These are phyloP conservation scores for Harringtonia aguacate DNA, from an alignment of 2,329 filamentous ascomycete species.

Conservation along the genomic window DNA sequence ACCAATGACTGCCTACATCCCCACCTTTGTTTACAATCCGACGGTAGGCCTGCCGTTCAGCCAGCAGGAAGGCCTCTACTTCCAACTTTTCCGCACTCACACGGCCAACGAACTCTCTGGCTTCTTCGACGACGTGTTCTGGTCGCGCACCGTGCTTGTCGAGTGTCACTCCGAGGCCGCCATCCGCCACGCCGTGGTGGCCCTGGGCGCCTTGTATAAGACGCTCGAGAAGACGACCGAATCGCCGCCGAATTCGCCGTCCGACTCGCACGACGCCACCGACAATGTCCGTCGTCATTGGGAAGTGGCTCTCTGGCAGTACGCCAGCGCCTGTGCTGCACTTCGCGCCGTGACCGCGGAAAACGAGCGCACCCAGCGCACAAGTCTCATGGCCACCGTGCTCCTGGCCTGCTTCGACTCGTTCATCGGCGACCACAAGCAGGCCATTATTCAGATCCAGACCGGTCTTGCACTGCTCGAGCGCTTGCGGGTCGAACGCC, in stretches of 20 bases:
- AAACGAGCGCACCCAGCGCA: conserved; percentile 28
- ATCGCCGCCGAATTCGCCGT: conserved; percentile 36
- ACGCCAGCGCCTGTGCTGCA: conserved; percentile 43
- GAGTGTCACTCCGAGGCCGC: conserved; percentile 51
- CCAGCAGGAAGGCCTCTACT: conserved; percentile 45
- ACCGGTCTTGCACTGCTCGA: conserved; percentile 44
- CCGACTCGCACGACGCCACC: conserved; percentile 18
- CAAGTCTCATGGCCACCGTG: conserved; percentile 52
- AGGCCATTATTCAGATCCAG: conserved; percentile 52
- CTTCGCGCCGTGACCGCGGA: conserved; percentile 33
- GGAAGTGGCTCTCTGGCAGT: conserved; percentile 49
- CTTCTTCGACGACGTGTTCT: conserved; percentile 57
- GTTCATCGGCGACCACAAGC: conserved; percentile 52
- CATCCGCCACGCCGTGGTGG: conserved; percentile 55
- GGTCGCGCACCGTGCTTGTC: conserved; percentile 51
- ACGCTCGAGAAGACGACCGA: conserved; percentile 49
- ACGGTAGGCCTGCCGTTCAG: conserved; percentile 33
- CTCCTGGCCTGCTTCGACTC: conserved; percentile 59
- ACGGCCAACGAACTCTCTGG: conserved; percentile 54
- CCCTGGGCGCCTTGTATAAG: conserved; percentile 56
- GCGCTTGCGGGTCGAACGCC: conserved; percentile 35
- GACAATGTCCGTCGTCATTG: conserved; percentile 32
- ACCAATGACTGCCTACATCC: conserved; percentile 8
- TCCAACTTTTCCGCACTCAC: conserved; percentile 49
- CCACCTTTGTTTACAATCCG: conserved; percentile 23